These are phyloP conservation scores for Mycogone perniciosa DNA, from an alignment of 2,329 filamentous ascomycete species.

Conservation along the genomic window DNA sequence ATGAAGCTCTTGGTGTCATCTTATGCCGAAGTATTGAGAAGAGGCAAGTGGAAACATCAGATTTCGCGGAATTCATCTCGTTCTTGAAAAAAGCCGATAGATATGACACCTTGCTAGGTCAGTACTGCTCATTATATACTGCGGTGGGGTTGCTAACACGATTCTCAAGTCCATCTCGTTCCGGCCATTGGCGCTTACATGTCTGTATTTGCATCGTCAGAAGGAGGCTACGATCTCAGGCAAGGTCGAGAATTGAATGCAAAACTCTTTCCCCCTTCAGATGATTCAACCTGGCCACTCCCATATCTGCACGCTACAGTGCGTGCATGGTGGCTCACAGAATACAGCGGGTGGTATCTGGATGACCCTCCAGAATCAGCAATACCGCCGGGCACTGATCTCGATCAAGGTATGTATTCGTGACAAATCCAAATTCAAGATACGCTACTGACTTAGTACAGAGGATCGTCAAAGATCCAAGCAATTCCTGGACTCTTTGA, in stretches of 20 bases:
- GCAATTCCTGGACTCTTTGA: slow-evolving; percentile 68
- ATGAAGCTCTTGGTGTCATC: slow-evolving; percentile 81
- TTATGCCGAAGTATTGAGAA: slow-evolving; percentile 72
- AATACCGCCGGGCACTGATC: slow-evolving; percentile 53
- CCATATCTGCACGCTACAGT: slow-evolving; percentile 73
- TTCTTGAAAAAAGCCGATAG: slow-evolving; percentile 64
- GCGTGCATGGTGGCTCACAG: slow-evolving; percentile 79
- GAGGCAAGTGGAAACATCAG: slow-evolving; percentile 60
- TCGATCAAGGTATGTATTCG: slow-evolving; percentile 45
- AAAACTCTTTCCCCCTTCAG: slow-evolving; percentile 58
- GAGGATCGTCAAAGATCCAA: slow-evolving; percentile 67
- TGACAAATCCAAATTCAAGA: neutral
- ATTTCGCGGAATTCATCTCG: slow-evolving; percentile 67
- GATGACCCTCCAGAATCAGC: slow-evolving; percentile 60
- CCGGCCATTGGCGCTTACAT: slow-evolving; percentile 74
- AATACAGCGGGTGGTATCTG: slow-evolving; percentile 86
- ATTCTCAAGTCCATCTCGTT: slow-evolving; percentile 63
- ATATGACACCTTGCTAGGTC: slow-evolving; percentile 61
- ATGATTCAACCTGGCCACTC: slow-evolving; percentile 65
- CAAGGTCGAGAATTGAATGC: slow-evolving; percentile 66
- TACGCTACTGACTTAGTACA: slow-evolving; percentile 25
- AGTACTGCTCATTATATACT: slow-evolving; percentile 14
- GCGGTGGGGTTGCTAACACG: slow-evolving; percentile 6
- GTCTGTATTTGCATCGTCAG: slow-evolving; percentile 69
- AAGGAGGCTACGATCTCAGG: slow-evolving; percentile 59